Evolutionary conservation across 805 yeast genomes (phyloP).

Genomic region (Debaryomyces hansenii): DNA sequence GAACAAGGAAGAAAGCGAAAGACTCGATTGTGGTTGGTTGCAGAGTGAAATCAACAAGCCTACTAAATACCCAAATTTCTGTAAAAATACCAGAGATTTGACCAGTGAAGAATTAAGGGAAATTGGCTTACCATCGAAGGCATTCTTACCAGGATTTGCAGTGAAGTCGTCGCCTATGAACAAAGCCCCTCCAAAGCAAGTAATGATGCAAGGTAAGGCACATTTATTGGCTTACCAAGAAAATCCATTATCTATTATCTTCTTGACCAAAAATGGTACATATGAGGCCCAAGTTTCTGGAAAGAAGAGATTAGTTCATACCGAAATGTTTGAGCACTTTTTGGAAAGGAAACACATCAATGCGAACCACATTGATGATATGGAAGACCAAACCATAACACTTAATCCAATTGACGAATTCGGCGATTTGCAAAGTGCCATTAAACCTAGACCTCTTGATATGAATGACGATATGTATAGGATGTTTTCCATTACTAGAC

Average conservation of each 20-base stretch:
- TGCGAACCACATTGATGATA: conserved; percentile 16
- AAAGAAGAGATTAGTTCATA: conserved; percentile 29
- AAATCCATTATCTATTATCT: conserved; percentile 41
- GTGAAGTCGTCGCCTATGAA: conserved; percentile 26
- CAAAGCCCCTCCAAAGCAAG: conserved; percentile 33
- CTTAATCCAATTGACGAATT: conserved; percentile 36
- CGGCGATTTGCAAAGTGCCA: conserved; percentile 15
- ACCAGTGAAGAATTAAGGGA: conserved; percentile 18
- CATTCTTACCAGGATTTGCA: conserved; percentile 44
- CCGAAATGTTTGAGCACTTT: conserved; percentile 36
- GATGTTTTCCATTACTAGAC: conserved; percentile 23
- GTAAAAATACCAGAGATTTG: conserved; percentile 15
- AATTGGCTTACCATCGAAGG: conserved; percentile 19
- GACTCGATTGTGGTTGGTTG: conserved; percentile 20
- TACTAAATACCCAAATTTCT: conserved; percentile 16
- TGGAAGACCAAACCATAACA: conserved; percentile 10
- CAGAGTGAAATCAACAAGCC: conserved; percentile 18
- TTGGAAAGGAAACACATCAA: conserved; percentile 18
- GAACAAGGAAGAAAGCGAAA: conserved; percentile 8
- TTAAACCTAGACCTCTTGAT: conserved; percentile 24
- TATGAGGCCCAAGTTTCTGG: conserved; percentile 28
- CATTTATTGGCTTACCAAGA: conserved; percentile 38
- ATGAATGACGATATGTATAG: conserved; percentile 21
- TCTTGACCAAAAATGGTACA: conserved; percentile 36
- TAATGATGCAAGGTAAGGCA: conserved; percentile 42